Percentiles rank a stretch among this genome's conserved stretches.
These are phyloP conservation scores for Beta lomatogona DNA, from an alignment of 179 eudicot genomes.

Conservation along the genomic window DNA sequence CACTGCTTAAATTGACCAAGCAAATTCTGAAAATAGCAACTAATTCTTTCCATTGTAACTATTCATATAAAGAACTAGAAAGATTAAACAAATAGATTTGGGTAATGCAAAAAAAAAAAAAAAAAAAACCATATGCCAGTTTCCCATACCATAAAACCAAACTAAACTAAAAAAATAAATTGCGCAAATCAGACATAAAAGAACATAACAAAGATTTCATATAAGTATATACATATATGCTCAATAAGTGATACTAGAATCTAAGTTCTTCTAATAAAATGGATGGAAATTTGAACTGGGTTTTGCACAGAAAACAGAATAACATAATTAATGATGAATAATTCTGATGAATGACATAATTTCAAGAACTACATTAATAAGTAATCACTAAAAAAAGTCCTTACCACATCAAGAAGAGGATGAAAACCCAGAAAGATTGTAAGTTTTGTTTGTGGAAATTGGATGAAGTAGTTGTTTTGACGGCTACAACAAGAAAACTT, in stretches of 20 bases:
- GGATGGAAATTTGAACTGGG: constrained; percentile 1
- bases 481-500: not conserved
- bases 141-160: not conserved
- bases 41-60: not conserved
- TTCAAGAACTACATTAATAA: not conserved
- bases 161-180: not conserved
- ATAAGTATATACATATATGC: too few species aligned
- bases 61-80: not conserved
- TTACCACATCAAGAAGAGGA: not conserved
- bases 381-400: not conserved
- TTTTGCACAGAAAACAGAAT: not conserved
- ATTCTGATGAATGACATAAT: not conserved
- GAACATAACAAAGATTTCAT: not conserved
- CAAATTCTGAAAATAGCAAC: not conserved
- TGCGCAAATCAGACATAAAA: not conserved
- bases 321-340: not conserved
- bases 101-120: too few species aligned
- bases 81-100: too few species aligned
- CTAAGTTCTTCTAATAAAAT: not conserved
- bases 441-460: not conserved
- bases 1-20: not conserved
- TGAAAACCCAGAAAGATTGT: constrained; percentile 16
- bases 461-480: not conserved
- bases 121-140: too few species aligned
- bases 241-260: not conserved